Evolutionary conservation across 352 stramenopile species (phyloP), one percentile per base, ranked within the genome.

Genomic region (Thalassiosira exigua): DNA sequence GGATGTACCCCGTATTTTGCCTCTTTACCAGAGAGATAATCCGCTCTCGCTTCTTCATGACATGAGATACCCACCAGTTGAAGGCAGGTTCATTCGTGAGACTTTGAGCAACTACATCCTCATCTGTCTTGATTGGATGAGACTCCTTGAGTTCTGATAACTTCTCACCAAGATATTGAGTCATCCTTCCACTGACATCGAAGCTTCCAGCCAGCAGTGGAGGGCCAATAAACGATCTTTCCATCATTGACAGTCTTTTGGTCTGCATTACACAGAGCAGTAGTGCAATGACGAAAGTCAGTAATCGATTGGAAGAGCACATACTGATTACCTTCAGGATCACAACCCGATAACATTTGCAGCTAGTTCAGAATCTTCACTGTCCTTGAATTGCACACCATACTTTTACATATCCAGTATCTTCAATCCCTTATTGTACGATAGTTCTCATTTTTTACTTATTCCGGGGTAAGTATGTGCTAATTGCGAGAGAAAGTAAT

Each of bases 331-430:
- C 79, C 75, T 58, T 84, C 68, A 3, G 3, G 1, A 61, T 86
- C 69, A 29, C 52, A 75, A 12, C 58, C 44, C 29, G 68, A 85
- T 82, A 14, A 60, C 19, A 68, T 87, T 87, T 0, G 70, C 69
- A 29, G 65, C 54, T 0, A 80, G 26, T 21, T 74, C 68, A 33
- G 59, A 36, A 0, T 74, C 52, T 22, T 65, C 52, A 14, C 79
- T 75, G 74, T 86, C 83, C 7, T 68, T 54, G 65, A n/a, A 87
- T 53, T 85, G 70, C 1, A 87, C 66, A 1, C 73, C 42, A 60
- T 87, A 90, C 11, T 58, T 29, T 30, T 64, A 17, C 11, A 68
- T 81, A 51, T 87, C 75, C 1, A 87, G 30, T 0, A 87, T 72
- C n/a, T n/a, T n/a, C n/a, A n/a, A n/a, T n/a, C n/a, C n/a, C n/a